Conservation (phyloP, 345 rosid genomes). For the Mallotus nudiflorus region DNA sequence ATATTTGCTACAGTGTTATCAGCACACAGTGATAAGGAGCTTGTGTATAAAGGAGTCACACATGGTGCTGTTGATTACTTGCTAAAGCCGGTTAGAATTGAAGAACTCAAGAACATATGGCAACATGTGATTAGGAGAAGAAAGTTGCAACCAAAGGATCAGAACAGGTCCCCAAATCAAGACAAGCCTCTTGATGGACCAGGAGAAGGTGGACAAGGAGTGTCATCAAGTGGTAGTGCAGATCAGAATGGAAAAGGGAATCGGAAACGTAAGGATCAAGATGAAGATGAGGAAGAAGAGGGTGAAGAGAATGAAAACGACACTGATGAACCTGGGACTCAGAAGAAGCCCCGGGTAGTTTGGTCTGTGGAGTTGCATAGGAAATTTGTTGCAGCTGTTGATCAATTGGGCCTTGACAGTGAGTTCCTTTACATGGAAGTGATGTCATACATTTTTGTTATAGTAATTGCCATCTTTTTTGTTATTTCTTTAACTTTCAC, state of each 20-base stretch:
- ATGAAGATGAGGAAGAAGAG: slow-evolving; percentile 70
- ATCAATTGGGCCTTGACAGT: slow-evolving; percentile 85
- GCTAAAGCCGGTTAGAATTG: slow-evolving; percentile 78
- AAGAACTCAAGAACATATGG: slow-evolving; percentile 94
- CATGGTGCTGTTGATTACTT: slow-evolving; percentile 93
- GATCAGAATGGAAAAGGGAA: slow-evolving; percentile 41
- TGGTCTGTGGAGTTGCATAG: slow-evolving; percentile 83
- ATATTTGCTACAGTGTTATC: slow-evolving; percentile 69
- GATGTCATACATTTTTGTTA: slow-evolving; percentile 5
- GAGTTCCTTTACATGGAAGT: slow-evolving; percentile 31
- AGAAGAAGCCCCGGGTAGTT: slow-evolving; percentile 92
- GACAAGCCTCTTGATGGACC: slow-evolving; percentile 38
- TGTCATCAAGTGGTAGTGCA: slow-evolving; percentile 32
- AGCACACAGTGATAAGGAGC: slow-evolving; percentile 68
- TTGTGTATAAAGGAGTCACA: slow-evolving; percentile 79
- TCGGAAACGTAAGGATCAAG: slow-evolving; percentile 73
- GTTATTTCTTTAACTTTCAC: slow-evolving; percentile 5
- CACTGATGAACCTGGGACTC: slow-evolving; percentile 54
- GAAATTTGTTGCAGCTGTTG: slow-evolving; percentile 86
- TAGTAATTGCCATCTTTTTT: not conserved
- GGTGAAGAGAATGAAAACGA: slow-evolving; percentile 60
- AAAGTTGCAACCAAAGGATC: slow-evolving; percentile 48
- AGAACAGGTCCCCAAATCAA: slow-evolving; percentile 29
- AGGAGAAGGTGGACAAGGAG: slow-evolving; percentile 40
- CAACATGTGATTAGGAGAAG: slow-evolving; percentile 81